Evolutionary conservation across 2,329 filamentous ascomycete species (phyloP).

Genomic region (Metarhizium humberi): DNA sequence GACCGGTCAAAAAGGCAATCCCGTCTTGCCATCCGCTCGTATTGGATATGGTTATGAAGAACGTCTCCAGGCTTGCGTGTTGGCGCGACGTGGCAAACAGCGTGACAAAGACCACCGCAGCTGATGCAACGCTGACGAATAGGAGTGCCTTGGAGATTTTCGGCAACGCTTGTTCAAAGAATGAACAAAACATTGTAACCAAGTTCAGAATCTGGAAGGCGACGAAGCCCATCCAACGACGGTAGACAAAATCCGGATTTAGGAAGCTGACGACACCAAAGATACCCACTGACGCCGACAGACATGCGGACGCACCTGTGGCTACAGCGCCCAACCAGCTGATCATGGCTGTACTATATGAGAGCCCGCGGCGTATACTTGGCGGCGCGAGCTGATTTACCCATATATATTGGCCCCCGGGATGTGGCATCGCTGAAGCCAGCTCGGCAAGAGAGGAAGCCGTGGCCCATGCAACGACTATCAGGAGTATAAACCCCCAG

Average conservation of each 20-base stretch:
- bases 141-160: constrained; percentile 17
- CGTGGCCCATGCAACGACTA: constrained; percentile 14
- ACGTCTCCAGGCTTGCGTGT: constrained; percentile 10
- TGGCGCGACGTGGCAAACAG: constrained; percentile 16
- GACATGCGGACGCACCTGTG: constrained; percentile 15
- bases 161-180: constrained; percentile 16
- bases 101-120: constrained; percentile 14
- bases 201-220: constrained; percentile 17
- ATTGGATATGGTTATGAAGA: constrained; percentile 15
- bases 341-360: constrained; percentile 15
- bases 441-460: constrained; percentile 18
- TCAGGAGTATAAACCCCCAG: constrained; percentile 17
- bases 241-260: constrained; percentile 14
- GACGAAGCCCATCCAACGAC: constrained; percentile 18
- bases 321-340: constrained; percentile 18
- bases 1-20: constrained; percentile 19
- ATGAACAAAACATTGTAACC: constrained; percentile 10
- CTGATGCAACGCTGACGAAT: constrained; percentile 15
- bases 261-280: constrained; percentile 14
- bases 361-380: constrained; percentile 9
- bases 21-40: constrained; percentile 16
- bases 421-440: constrained; percentile 18
- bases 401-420: constrained; percentile 20
- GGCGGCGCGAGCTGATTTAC: constrained; percentile 13
- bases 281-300: constrained; percentile 13